Evolutionary conservation across 169 alveolate species (phyloP).

Genomic region (Eimeria tenella): DNA sequence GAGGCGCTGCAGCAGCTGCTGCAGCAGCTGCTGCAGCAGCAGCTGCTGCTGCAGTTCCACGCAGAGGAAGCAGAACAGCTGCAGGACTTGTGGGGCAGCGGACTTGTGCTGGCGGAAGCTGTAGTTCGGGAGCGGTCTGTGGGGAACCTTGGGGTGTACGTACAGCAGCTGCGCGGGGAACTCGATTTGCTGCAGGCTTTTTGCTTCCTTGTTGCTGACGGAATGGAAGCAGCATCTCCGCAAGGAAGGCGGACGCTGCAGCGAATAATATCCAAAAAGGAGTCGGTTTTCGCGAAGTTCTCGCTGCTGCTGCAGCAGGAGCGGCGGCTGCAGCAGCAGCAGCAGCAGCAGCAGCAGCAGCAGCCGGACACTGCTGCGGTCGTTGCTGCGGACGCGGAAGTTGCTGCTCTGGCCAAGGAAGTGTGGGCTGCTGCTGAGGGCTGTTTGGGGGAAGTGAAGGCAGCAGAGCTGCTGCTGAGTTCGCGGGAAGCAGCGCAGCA

Average conservation of each 20-base stretch:
- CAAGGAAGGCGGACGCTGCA: not conserved
- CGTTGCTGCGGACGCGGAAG: not conserved
- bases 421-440: too few relatives aligned
- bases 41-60: not conserved
- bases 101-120: not conserved
- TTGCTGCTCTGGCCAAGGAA: too few relatives aligned
- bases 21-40: not conserved
- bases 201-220: not conserved
- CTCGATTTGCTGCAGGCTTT: not conserved
- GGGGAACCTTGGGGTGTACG: not conserved
- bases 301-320: not conserved
- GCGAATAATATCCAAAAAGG: not conserved
- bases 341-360: not conserved
- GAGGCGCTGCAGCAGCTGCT: not conserved
- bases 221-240: not conserved
- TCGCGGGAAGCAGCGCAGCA: not conserved
- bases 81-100: not conserved
- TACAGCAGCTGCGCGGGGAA: not conserved
- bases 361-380: not conserved
- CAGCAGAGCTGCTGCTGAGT: not conserved
- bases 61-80: not conserved
- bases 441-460: not conserved
- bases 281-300: not conserved
- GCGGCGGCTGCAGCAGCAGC: not conserved
- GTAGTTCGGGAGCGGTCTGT: not conserved